These are phyloP conservation scores for Geum urbanum DNA, from an alignment of 306 rosid species.

Conservation along the genomic window DNA sequence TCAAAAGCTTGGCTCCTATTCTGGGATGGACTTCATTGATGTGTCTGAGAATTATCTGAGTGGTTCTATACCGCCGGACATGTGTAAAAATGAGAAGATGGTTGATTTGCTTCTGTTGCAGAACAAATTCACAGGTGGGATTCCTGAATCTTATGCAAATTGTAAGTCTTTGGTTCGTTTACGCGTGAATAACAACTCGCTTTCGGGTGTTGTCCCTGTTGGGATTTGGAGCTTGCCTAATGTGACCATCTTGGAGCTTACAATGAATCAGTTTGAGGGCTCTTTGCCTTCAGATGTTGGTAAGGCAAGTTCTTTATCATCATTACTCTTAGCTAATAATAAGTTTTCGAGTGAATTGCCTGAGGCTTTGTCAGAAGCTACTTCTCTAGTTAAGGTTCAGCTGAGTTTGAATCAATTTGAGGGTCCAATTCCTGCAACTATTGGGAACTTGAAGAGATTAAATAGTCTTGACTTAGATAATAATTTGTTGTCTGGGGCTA, in stretches of 20 bases:
- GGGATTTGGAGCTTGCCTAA: slow-evolving; percentile 79
- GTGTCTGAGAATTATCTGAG: slow-evolving; percentile 67
- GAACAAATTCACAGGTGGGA: slow-evolving; percentile 65
- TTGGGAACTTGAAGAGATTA: slow-evolving; percentile 62
- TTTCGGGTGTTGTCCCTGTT: slow-evolving; percentile 70
- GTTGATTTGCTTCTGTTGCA: slow-evolving; percentile 38
- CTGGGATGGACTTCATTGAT: slow-evolving; percentile 53
- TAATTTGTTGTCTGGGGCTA: slow-evolving; percentile 56
- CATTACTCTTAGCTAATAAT: slow-evolving; percentile 45
- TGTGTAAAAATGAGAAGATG: slow-evolving; percentile 64
- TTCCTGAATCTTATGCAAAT: slow-evolving; percentile 59
- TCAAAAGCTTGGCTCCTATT: slow-evolving; percentile 60
- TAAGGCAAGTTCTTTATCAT: slow-evolving; percentile 62
- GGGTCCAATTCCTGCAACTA: slow-evolving; percentile 54
- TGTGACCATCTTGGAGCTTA: slow-evolving; percentile 42
- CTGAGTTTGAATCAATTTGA: slow-evolving; percentile 51
- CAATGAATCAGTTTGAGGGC: slow-evolving; percentile 72
- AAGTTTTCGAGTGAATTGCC: slow-evolving; percentile 72
- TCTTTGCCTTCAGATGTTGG: slow-evolving; percentile 53
- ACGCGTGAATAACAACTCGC: slow-evolving; percentile 53
- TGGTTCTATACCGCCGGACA: slow-evolving; percentile 67
- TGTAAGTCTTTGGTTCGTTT: slow-evolving; percentile 56
- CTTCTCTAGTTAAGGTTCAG: slow-evolving; percentile 48
- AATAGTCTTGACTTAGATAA: slow-evolving; percentile 40
- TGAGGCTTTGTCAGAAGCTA: slow-evolving; percentile 43